Evolutionary conservation across 2,329 filamentous ascomycete genomes (phyloP).

Genomic region (Fusarium verticillioides): DNA sequence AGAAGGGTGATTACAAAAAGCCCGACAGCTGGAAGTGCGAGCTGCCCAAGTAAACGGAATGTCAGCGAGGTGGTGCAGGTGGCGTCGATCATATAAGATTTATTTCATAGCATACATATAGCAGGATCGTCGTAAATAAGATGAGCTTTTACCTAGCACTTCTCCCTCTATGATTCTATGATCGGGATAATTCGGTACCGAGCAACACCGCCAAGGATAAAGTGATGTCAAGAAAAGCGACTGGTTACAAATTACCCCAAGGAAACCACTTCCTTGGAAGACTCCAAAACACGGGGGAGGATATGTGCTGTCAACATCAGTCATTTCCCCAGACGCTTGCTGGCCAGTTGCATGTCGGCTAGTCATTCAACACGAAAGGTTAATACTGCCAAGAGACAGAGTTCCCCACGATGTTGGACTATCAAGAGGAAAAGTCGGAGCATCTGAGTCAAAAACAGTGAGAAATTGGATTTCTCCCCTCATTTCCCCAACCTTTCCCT

Average conservation of each 20-base stretch:
- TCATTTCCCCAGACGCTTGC: conserved; percentile 19
- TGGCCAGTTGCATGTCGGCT: background rate
- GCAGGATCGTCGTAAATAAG: conserved; percentile 8
- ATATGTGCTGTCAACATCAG: conserved; percentile 9
- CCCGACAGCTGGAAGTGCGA: conserved; percentile 26
- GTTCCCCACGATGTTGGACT: conserved; percentile 16
- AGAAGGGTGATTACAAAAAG: conserved; percentile 5
- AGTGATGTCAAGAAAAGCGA: conserved; percentile 17
- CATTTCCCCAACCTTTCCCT: conserved; percentile 25
- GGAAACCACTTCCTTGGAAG: conserved; percentile 9
- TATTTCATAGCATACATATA: conserved; percentile 12
- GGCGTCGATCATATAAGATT: background rate
- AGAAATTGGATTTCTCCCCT: conserved; percentile 17
- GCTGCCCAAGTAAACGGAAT: background rate
- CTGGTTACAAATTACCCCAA: conserved; percentile 2
- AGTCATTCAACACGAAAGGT: background rate
- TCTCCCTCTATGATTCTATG: background rate
- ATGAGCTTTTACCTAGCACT: conserved; percentile 5
- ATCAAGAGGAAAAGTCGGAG: conserved; percentile 31
- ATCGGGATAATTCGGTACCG: conserved; percentile 2
- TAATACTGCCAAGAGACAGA: conserved; percentile 10
- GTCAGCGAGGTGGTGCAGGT: background rate
- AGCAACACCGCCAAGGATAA: conserved; percentile 4
- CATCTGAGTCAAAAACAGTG: conserved; percentile 6
- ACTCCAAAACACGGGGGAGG: conserved; percentile 11